phyloP scores from a whole-genome alignment of 73 alveolate genomes.

The Paramecium tetraurelia region DNA sequence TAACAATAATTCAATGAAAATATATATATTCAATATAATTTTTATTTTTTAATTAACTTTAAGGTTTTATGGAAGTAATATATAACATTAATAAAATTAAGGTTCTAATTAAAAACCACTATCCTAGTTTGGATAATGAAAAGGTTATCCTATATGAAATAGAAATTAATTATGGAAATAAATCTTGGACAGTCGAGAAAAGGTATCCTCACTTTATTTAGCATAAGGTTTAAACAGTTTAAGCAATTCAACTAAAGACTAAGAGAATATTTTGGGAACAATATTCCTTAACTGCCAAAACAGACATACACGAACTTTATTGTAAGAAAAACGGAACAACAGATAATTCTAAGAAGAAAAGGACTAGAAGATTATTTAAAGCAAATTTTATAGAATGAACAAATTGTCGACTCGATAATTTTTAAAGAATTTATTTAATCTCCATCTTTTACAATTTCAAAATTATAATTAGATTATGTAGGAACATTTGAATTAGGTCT shows the following conservation, averaged over 20 bases:
- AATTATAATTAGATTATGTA: background rate
- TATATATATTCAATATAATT: background rate
- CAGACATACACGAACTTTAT: background rate
- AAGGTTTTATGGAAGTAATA: background rate
- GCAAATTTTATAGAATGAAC: background rate
- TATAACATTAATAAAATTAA: background rate
- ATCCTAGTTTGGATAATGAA: background rate
- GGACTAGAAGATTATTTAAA: background rate
- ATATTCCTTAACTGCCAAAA: background rate
- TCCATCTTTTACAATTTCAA: background rate
- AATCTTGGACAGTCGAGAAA: background rate
- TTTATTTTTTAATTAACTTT: background rate
- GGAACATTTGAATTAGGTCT: background rate
- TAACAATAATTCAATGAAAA: background rate
- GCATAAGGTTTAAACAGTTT: background rate
- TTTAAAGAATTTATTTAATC: background rate
- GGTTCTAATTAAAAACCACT: background rate
- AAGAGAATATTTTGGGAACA: background rate
- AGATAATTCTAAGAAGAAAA: background rate
- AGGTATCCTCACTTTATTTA: background rate
- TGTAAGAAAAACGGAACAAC: background rate
- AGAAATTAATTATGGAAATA: background rate
- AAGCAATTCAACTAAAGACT: background rate
- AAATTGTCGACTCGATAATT: background rate
- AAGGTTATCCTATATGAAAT: background rate